A percentile compares a stretch with the other conserved stretches of the same genome.
Evolutionary conservation across 805 yeast species (phyloP).

Genomic region (Lipomyces spencermartinsiae): DNA sequence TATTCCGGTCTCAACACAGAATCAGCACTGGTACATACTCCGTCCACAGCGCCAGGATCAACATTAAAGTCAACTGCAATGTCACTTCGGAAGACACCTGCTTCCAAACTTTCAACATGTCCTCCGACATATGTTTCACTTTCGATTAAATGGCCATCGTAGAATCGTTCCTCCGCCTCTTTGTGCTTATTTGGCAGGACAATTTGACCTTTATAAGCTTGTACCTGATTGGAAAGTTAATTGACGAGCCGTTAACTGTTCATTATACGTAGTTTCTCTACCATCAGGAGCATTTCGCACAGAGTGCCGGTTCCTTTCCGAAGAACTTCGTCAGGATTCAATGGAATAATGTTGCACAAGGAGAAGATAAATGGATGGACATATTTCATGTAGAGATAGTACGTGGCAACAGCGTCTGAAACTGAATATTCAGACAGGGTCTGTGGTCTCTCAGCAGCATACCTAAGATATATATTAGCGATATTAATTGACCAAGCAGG

Average conservation of each 20-base stretch:
- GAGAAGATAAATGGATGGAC: slow-evolving; percentile 97
- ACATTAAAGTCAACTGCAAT: slow-evolving; percentile 74
- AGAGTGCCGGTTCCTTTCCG: slow-evolving; percentile 98
- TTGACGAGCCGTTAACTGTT: background rate
- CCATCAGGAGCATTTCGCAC: slow-evolving; percentile 97
- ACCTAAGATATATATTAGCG: slow-evolving; percentile 44
- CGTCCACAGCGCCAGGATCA: slow-evolving; percentile 83
- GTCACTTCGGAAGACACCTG: slow-evolving; percentile 96
- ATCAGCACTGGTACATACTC: slow-evolving; percentile 44
- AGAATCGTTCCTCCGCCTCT: slow-evolving; percentile 93
- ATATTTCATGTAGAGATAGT: slow-evolving; percentile 92
- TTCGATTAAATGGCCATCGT: slow-evolving; percentile 90
- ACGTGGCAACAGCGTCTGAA: slow-evolving; percentile 99
- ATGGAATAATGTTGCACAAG: slow-evolving; percentile 90
- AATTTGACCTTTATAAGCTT: slow-evolving; percentile 80
- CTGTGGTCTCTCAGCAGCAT: slow-evolving; percentile 94
- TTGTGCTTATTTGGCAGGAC: slow-evolving; percentile 90
- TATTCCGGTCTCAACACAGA: background rate
- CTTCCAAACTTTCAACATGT: slow-evolving; percentile 95
- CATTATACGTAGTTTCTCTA: background rate
- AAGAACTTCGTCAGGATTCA: slow-evolving; percentile 94
- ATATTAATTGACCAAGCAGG: background rate
- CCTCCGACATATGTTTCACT: slow-evolving; percentile 99
- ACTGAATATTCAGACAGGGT: slow-evolving; percentile 94
- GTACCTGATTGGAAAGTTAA: slow-evolving; percentile 47